Conservation (phyloP, 2,329 filamentous ascomycete genomes). For the Beauveria sp. region DNA sequence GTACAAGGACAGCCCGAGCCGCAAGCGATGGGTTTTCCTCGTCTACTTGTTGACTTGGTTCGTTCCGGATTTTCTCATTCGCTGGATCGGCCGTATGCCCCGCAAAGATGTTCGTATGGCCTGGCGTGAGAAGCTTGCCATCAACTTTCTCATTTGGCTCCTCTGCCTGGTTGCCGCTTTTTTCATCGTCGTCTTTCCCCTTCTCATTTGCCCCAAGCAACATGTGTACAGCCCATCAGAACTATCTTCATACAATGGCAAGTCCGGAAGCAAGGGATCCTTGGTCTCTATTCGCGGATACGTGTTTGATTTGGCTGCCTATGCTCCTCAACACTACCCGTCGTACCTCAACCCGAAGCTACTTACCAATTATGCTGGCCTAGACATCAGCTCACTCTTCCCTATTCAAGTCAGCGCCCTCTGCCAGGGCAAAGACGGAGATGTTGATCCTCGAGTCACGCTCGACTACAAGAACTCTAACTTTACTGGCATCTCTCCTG, state of each 20-base stretch:
- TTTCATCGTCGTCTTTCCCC: constrained; percentile 83
- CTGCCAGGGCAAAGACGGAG: constrained; percentile 67
- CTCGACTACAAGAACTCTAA: constrained; percentile 79
- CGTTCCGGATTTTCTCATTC: constrained; percentile 77
- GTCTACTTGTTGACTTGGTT: constrained; percentile 82
- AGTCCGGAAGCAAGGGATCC: constrained; percentile 49
- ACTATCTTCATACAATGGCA: constrained; percentile 65
- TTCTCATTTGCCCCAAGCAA: constrained; percentile 84
- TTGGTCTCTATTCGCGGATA: constrained; percentile 81
- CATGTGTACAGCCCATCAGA: constrained; percentile 77
- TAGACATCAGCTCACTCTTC: constrained; percentile 83
- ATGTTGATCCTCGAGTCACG: constrained; percentile 62
- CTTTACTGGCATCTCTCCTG: constrained; percentile 53
- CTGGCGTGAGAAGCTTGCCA: constrained; percentile 95
- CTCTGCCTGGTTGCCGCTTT: constrained; percentile 72
- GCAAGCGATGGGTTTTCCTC: constrained; percentile 84
- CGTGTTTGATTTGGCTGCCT: constrained; percentile 75
- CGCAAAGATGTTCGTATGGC: constrained; percentile 88
- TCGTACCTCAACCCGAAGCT: constrained; percentile 48
- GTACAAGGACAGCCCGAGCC: constrained; percentile 64
- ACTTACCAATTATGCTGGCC: constrained; percentile 74
- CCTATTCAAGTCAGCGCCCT: constrained; percentile 90
- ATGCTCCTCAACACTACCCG: constrained; percentile 67
- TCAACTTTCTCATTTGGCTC: constrained; percentile 96
- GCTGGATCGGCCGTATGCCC: constrained; percentile 71